Percentiles rank a stretch among this genome's conserved stretches.
Conservation (phyloP, 495 filamentous ascomycete species). For the Daldinia grandis region DNA sequence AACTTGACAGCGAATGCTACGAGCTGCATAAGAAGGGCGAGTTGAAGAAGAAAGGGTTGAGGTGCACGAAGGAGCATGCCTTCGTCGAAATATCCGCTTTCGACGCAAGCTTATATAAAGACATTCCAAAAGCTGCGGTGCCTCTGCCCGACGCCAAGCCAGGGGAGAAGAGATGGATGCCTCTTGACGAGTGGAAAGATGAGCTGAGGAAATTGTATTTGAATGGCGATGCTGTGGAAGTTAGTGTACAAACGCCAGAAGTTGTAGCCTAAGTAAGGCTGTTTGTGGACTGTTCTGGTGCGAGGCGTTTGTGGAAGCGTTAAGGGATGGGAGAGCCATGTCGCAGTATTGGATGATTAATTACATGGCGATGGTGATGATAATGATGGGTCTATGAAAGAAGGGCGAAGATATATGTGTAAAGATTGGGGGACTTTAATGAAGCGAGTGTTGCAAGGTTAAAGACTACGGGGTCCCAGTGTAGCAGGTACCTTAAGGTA, state of each 20-base stretch:
- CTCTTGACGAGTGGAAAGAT: slow-evolving; percentile 51
- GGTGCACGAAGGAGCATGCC: slow-evolving; percentile 50
- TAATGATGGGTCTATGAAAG: neutral
- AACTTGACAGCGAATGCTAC: slow-evolving; percentile 45
- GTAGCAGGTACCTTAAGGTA: no score
- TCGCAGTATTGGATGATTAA: no score
- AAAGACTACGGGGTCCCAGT: no score
- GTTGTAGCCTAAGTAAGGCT: neutral
- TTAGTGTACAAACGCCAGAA: neutral
- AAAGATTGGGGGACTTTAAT: no score
- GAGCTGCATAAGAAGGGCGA: slow-evolving; percentile 41
- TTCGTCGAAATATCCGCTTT: slow-evolving; percentile 50
- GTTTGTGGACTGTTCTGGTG: neutral
- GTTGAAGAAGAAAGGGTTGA: slow-evolving; percentile 34
- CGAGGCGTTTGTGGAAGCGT: neutral
- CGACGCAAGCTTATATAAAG: slow-evolving; percentile 45
- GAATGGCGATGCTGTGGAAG: slow-evolving; percentile 8
- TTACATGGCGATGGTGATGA: neutral
- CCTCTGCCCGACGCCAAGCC: slow-evolving; percentile 27
- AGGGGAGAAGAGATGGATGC: slow-evolving; percentile 44
- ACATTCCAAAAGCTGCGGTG: slow-evolving; percentile 39
- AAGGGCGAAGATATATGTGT: neutral
- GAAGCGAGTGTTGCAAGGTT: no score
- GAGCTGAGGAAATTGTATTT: slow-evolving; percentile 42
- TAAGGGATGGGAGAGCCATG: no score